Percentiles rank a stretch among this genome's conserved stretches.
These are phyloP conservation scores for Coemansia sp. DNA, from an alignment of 371 early-diverging fungal genomes.

Conservation along the genomic window DNA sequence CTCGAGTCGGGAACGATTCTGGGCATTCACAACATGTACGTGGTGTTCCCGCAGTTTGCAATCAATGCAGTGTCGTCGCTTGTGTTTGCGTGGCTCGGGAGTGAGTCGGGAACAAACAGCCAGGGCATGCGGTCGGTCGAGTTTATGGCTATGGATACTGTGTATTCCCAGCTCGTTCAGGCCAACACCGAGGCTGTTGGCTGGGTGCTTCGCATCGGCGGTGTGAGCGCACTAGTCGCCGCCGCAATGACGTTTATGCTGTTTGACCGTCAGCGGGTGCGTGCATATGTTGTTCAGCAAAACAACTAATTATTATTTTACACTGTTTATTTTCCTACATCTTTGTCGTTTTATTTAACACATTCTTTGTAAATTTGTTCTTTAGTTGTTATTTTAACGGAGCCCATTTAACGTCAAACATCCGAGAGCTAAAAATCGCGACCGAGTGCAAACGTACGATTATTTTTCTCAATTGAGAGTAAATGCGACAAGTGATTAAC, in stretches of 20 bases:
- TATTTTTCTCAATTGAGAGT: background rate
- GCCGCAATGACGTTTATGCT: constrained; percentile 40
- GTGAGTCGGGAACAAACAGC: background rate
- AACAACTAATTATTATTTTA: constrained; percentile 2
- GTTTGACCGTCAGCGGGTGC: constrained; percentile 40
- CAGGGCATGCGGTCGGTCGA: constrained; percentile 32
- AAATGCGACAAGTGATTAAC: background rate
- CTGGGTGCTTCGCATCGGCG: constrained; percentile 49
- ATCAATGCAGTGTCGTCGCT: constrained; percentile 68
- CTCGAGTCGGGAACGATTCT: constrained; percentile 76
- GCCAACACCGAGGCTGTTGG: constrained; percentile 31
- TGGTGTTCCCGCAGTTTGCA: constrained; percentile 90
- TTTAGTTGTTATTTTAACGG: background rate
- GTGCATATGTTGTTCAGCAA: constrained; percentile 21
- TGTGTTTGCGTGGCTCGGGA: constrained; percentile 62
- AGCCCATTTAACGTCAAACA: background rate
- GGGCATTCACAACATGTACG: constrained; percentile 93
- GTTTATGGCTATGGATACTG: constrained; percentile 29
- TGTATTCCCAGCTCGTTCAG: background rate
- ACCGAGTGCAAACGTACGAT: background rate
- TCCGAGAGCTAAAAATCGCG: background rate
- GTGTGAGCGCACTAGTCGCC: constrained; percentile 40
- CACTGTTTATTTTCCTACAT: background rate
- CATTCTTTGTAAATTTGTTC: constrained; percentile 1
- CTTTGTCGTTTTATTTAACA: background rate